Conservation (phyloP, 2,329 filamentous ascomycete genomes). For the Phaeosphaeriaceae sp. region DNA sequence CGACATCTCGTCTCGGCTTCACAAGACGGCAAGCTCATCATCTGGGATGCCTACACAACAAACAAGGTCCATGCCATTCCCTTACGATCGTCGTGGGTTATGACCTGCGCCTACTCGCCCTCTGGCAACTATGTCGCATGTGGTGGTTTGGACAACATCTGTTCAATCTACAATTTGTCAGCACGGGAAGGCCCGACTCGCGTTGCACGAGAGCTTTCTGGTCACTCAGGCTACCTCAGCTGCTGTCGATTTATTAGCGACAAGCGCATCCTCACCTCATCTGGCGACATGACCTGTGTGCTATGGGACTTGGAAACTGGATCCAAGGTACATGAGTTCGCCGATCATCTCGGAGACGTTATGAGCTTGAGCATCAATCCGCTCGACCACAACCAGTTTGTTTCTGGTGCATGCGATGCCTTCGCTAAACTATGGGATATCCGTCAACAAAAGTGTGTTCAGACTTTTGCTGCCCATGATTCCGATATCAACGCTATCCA, state of each 20-base stretch:
- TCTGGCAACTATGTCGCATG: conserved; percentile 98
- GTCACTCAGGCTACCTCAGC: conserved; percentile 94
- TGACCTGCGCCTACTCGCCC: conserved; percentile 99
- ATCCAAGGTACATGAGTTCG: conserved; percentile 96
- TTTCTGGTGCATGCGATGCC: conserved; percentile 97
- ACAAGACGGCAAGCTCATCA: conserved; percentile 98
- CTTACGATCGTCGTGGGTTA: conserved; percentile 97
- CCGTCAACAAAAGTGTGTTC: conserved; percentile 94
- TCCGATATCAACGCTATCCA: conserved; percentile 99
- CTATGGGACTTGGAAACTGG: conserved; percentile 99
- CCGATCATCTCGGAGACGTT: conserved; percentile 96
- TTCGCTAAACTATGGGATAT: conserved; percentile 99
- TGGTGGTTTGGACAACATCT: conserved; percentile 98
- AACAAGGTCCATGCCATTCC: conserved; percentile 99
- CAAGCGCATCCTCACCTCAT: conserved; percentile 95
- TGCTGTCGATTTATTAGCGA: conserved; percentile 99
- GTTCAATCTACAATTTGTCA: conserved; percentile 99
- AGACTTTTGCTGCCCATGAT: conserved; percentile 98
- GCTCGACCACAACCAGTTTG: conserved; percentile 98
- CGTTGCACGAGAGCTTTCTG: conserved; percentile 92
- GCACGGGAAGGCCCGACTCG: conserved; percentile 96
- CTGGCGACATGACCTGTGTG: conserved; percentile 99
- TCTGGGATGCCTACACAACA: conserved; percentile 99
- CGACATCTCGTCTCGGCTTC: conserved; percentile 97
- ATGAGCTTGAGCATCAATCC: conserved; percentile 99